Base-by-base conservation (phyloP, 768 basidiomycete species). In the Pisolithus marmoratus region DNA sequence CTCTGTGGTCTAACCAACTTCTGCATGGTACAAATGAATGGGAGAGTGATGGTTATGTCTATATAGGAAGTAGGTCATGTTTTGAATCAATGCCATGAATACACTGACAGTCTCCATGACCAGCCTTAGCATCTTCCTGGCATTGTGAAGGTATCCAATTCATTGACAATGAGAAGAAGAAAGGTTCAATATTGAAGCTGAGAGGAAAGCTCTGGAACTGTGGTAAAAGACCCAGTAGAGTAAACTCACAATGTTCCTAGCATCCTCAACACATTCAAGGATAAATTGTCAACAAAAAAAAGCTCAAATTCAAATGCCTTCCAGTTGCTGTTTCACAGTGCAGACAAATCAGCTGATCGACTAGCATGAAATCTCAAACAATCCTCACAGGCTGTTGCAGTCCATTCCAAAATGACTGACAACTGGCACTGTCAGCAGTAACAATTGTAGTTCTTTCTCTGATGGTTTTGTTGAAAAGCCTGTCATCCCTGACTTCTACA, bases 131-230 rank as follows among this genome's bases (percentile, higher is more conserved):
- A 38, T 76, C 74, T 52, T 81, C 80, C 51, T 80, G 75, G 41
- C 76, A 83, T 36, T 78, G 75, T 0, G 79, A 78, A 0, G 81
- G 82, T 38, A 82, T 83, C 80, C 79, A 81, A 54, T 78, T 80
- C 5, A 76, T 58, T 0, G 69, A 72, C 1, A 65, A 70, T 15
- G 70, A 65, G 47, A 69, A 72, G 52, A 69, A 74, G 52, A 70
- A 71, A 1, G 71, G 70, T 53, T 70, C 70, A 27, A 71, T 62
- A 38, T 64, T 61, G 52, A 63, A 74, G 34, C 72, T 72, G 36
- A 17, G 24, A 36, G 34, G 34, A 15, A 8, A 5, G 15, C 5
- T 19, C 9, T 17, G 8, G 12, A 2, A 14, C 14, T 26, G 23
- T 8, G 29, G 4, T 26, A 9, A 20, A 15, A 19, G 19, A 6